A percentile compares a stretch with the other conserved stretches of the same genome.
These are phyloP conservation scores for Schizochytrium sp. DNA, from an alignment of 108 stramenopile species.

Conservation along the genomic window DNA sequence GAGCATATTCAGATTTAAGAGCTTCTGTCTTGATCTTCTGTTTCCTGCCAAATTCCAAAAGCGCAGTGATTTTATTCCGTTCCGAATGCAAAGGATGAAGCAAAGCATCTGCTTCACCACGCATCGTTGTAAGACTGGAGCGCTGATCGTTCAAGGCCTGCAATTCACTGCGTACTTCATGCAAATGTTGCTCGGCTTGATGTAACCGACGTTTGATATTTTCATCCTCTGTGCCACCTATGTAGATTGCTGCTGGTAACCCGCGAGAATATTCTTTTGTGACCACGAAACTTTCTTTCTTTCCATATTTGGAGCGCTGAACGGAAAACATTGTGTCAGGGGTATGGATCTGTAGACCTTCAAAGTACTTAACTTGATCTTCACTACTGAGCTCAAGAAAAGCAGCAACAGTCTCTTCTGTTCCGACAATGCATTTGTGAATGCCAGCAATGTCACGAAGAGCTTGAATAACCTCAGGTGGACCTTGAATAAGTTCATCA, in stretches of 20 bases:
- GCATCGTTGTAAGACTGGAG: background rate
- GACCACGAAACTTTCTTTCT: background rate
- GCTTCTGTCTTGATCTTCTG: background rate
- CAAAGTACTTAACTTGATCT: background rate
- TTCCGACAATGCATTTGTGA: constrained; percentile 83
- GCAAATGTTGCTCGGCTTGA: background rate
- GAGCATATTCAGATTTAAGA: background rate
- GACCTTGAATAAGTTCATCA: constrained; percentile 82
- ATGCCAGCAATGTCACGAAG: constrained; percentile 76
- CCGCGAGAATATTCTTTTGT: background rate
- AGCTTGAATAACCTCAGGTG: constrained; percentile 80
- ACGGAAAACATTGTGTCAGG: background rate
- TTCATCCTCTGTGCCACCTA: background rate
- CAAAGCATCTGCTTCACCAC: background rate
- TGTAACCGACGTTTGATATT: background rate
- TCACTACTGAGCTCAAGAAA: constrained; percentile 50
- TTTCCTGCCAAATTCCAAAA: background rate
- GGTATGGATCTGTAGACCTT: background rate
- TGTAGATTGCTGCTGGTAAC: background rate
- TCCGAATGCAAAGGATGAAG: background rate
- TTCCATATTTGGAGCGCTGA: background rate
- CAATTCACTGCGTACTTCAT: background rate
- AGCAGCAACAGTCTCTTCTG: constrained; percentile 77
- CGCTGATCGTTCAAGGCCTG: background rate
- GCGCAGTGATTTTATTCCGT: background rate